These are phyloP conservation scores for Phytophthora lateralis DNA, from an alignment of 352 stramenopile genomes.

Conservation along the genomic window DNA sequence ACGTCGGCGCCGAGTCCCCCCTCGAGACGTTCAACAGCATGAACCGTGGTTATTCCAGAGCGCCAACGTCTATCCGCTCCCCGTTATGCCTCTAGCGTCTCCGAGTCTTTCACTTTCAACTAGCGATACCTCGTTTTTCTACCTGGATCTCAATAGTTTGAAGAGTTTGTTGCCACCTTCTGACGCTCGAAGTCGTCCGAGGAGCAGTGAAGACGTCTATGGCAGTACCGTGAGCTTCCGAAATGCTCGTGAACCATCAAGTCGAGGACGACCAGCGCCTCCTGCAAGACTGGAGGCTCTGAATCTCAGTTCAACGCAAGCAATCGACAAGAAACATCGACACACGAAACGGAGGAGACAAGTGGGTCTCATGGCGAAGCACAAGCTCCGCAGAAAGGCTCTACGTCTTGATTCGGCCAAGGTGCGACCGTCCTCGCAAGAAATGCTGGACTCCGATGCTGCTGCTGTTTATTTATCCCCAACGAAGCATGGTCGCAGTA, in stretches of 20 bases:
- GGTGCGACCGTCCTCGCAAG: constrained; percentile 33
- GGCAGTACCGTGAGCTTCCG: constrained; percentile 2
- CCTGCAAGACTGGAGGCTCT: constrained; percentile 55
- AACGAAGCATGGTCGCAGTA: constrained; percentile 10
- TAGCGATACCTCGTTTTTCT: constrained; percentile 55
- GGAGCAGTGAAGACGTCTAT: constrained; percentile 29
- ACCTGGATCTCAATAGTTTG: constrained; percentile 68
- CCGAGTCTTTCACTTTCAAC: constrained; percentile 26
- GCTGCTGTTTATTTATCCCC: constrained; percentile 16
- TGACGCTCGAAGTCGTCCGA: constrained; percentile 23
- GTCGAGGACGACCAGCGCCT: constrained; percentile 22
- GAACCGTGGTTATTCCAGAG: constrained; percentile 82
- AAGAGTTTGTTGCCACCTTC: constrained; percentile 56
- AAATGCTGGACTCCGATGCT: constrained; percentile 15
- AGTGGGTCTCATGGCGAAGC: constrained; percentile 14
- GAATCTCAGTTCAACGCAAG: constrained; percentile 15
- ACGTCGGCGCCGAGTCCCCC: constrained; percentile 24
- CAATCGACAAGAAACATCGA: constrained; percentile 6
- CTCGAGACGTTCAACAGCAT: constrained; percentile 31
- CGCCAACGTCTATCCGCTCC: constrained; percentile 40
- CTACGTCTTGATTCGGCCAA: constrained; percentile 50
- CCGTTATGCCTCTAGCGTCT: constrained; percentile 13
- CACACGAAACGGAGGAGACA: constrained; percentile 18
- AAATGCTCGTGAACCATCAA: constrained; percentile 5
- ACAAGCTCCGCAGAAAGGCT: constrained; percentile 48